Percentiles rank a stretch among this genome's conserved stretches.
Evolutionary conservation across 306 rosid genomes (phyloP).

Genomic region (Gastrolobium bilobum): DNA sequence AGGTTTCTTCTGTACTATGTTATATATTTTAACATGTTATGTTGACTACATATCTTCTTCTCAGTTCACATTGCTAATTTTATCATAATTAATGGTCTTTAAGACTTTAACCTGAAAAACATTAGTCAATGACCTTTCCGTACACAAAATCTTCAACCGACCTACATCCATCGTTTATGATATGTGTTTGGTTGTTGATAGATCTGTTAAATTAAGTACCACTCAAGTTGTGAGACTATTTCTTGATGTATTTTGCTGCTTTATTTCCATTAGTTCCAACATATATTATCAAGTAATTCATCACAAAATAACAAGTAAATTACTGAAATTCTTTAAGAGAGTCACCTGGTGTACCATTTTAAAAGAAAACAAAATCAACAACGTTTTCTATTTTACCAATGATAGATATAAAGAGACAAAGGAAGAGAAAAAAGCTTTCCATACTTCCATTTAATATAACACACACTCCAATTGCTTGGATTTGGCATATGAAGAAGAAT

Average conservation of each 20-base stretch:
- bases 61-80: slow-evolving; percentile 23
- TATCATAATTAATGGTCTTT: slow-evolving; percentile 33
- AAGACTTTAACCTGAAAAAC: slow-evolving; percentile 43
- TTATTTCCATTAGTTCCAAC: slow-evolving; percentile 39
- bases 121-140: slow-evolving; percentile 50
- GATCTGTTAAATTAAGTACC: slow-evolving; percentile 26
- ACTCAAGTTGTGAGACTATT: not conserved
- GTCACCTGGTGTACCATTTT: not conserved
- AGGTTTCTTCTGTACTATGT: not conserved
- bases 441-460: not conserved
- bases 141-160: slow-evolving; percentile 46
- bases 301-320: slow-evolving; percentile 10
- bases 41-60: not conserved
- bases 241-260: slow-evolving; percentile 20
- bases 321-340: not conserved
- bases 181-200: slow-evolving; percentile 1
- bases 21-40: not conserved
- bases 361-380: not conserved
- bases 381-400: not conserved
- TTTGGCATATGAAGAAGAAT: slow-evolving; percentile 49
- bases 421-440: not conserved
- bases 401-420: not conserved
- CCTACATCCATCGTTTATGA: not conserved
- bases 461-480: slow-evolving; percentile 31
- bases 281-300: not conserved